These are phyloP conservation scores for Penicillium nordicum DNA, from an alignment of 2,329 filamentous ascomycete genomes.

Conservation along the genomic window DNA sequence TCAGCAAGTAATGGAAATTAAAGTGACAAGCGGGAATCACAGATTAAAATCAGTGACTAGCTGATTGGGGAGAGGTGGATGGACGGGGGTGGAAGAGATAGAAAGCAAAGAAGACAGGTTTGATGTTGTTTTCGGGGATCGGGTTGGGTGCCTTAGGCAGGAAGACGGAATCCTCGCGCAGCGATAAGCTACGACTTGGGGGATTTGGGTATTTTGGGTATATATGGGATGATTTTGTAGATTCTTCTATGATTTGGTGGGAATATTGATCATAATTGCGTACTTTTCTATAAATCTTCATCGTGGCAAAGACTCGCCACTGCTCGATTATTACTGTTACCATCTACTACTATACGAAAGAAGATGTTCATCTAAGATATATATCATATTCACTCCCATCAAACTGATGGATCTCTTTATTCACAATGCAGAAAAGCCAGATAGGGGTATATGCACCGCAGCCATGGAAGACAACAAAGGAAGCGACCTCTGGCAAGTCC, in stretches of 20 bases:
- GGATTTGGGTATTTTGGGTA: neutral
- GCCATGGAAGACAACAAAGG: constrained; percentile 28
- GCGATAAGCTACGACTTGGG: neutral
- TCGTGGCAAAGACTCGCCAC: neutral
- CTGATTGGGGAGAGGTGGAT: constrained; percentile 13
- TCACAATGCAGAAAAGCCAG: constrained; percentile 28
- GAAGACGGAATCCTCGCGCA: constrained; percentile 9
- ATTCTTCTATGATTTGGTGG: neutral
- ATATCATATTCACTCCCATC: constrained; percentile 13
- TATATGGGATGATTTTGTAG: neutral
- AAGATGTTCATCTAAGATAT: neutral
- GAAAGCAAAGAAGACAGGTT: constrained; percentile 29
- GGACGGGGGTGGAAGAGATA: constrained; percentile 23
- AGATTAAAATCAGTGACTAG: constrained; percentile 1
- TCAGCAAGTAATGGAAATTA: constrained; percentile 1
- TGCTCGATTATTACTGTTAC: neutral
- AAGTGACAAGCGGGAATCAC: constrained; percentile 10
- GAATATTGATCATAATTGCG: neutral
- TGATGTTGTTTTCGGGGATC: constrained; percentile 31
- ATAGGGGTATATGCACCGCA: constrained; percentile 34
- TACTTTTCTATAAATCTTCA: neutral
- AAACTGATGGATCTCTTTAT: constrained; percentile 17
- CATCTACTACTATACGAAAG: neutral
- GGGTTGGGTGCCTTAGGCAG: constrained; percentile 20
- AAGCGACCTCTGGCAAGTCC: constrained; percentile 20